Evolutionary conservation across 495 filamentous ascomycete genomes (phyloP).

Genomic region (Stereocaulon alpinum): DNA sequence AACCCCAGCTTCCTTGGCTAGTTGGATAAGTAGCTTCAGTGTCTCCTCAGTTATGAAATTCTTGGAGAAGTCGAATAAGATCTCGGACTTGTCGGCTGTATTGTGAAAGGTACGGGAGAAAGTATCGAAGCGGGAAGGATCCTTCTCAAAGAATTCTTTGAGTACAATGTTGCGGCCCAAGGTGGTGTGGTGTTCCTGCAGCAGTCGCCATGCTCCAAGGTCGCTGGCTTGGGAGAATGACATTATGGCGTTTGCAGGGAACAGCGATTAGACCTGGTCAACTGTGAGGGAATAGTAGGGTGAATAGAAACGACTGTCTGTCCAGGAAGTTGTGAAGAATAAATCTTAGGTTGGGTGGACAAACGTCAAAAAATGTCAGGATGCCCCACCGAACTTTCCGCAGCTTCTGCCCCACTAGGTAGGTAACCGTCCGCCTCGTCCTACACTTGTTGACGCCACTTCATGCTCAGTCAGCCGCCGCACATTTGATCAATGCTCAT

Average conservation of each 20-base stretch:
- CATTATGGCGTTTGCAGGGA: conserved; percentile 29
- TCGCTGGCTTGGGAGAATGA: conserved; percentile 68
- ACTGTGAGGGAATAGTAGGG: too few relatives aligned
- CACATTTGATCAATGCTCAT: background rate
- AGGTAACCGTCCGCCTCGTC: too few relatives aligned
- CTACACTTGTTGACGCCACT: background rate
- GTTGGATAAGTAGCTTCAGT: conserved; percentile 68
- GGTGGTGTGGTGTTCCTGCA: conserved; percentile 76
- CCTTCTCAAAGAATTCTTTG: conserved; percentile 83
- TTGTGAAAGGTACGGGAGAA: conserved; percentile 79
- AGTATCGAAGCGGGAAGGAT: conserved; percentile 82
- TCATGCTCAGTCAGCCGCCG: background rate
- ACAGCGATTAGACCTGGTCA: background rate
- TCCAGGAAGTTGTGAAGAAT: background rate
- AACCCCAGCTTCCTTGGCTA: conserved; percentile 80
- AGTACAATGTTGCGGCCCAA: conserved; percentile 82
- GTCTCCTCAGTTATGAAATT: conserved; percentile 95
- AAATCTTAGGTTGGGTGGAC: background rate
- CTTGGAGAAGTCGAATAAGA: conserved; percentile 97
- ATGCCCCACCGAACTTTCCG: background rate
- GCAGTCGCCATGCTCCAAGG: conserved; percentile 72
- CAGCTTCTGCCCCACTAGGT: background rate
- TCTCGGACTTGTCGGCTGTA: conserved; percentile 64
- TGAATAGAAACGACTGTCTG: background rate
- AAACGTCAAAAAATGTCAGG: background rate